Conservation (phyloP, 805 yeast species). For the Phaffomyces opuntiae region DNA sequence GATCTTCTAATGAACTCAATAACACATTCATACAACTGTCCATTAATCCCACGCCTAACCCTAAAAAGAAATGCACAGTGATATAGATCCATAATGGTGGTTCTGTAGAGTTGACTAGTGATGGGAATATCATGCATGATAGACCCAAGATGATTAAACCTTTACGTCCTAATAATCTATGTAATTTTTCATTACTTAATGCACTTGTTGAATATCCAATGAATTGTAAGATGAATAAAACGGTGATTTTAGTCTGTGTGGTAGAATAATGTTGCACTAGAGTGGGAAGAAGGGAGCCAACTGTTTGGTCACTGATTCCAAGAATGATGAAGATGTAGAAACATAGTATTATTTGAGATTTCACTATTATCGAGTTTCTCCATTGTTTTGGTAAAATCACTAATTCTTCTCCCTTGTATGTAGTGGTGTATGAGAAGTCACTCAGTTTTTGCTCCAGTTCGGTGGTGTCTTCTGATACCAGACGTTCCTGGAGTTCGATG, state of each 20-base stretch:
- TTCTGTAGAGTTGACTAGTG: slow-evolving; percentile 29
- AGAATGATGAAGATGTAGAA: slow-evolving; percentile 36
- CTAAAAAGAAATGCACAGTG: slow-evolving; percentile 33
- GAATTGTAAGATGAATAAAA: slow-evolving; percentile 45
- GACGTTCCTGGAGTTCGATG: not conserved
- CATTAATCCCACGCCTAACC: slow-evolving; percentile 49
- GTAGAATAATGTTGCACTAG: slow-evolving; percentile 40
- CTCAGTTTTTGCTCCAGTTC: not conserved
- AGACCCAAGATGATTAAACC: slow-evolving; percentile 36
- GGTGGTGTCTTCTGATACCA: not conserved
- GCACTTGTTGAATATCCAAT: slow-evolving; percentile 52
- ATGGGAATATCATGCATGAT: slow-evolving; percentile 30
- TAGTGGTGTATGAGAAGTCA: not conserved
- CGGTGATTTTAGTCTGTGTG: slow-evolving; percentile 40
- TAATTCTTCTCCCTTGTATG: slow-evolving; percentile 1
- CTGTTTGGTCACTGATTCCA: slow-evolving; percentile 55
- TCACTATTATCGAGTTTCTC: slow-evolving; percentile 30
- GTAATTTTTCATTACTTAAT: slow-evolving; percentile 36
- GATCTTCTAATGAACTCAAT: slow-evolving; percentile 38
- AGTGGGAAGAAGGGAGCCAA: slow-evolving; percentile 53
- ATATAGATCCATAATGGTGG: slow-evolving; percentile 34
- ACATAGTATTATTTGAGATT: slow-evolving; percentile 35
- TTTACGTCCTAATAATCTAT: slow-evolving; percentile 38
- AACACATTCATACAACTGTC: slow-evolving; percentile 53
- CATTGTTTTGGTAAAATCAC: slow-evolving; percentile 13